Conservation (phyloP, 2,329 filamentous ascomycete genomes). For the Sarocladium kiliense region DNA sequence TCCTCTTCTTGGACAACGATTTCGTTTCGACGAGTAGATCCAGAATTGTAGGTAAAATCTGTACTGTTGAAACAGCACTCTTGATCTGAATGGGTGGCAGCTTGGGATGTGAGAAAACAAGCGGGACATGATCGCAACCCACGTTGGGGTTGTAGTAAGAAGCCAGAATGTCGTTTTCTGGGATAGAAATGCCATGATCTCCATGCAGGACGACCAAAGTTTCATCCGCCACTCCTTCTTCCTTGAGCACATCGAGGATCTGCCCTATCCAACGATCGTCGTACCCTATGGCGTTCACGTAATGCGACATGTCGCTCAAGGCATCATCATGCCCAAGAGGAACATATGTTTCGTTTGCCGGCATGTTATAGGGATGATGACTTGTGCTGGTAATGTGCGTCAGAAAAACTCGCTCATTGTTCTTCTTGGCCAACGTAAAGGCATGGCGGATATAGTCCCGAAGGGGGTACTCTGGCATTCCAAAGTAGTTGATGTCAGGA, state of each 20-base stretch:
- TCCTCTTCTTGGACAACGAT: slow-evolving; percentile 23
- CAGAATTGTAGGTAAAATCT: slow-evolving; percentile 28
- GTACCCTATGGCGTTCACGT: slow-evolving; percentile 27
- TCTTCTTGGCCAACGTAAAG: slow-evolving; percentile 23
- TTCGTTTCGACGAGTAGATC: slow-evolving; percentile 27
- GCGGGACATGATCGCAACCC: slow-evolving; percentile 26
- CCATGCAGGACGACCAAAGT: slow-evolving; percentile 27
- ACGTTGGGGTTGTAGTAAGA: slow-evolving; percentile 28
- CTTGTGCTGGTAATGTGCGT: slow-evolving; percentile 30
- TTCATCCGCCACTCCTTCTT: slow-evolving; percentile 26
- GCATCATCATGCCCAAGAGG: slow-evolving; percentile 19
- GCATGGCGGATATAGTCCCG: slow-evolving; percentile 27
- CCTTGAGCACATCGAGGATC: slow-evolving; percentile 24
- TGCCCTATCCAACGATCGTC: slow-evolving; percentile 27
- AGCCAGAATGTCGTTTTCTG: slow-evolving; percentile 23
- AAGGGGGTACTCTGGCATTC: slow-evolving; percentile 24
- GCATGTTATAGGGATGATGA: slow-evolving; percentile 27
- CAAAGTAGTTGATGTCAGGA: slow-evolving; percentile 30
- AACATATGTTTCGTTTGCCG: slow-evolving; percentile 20
- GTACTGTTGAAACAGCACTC: slow-evolving; percentile 25
- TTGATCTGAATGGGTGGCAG: slow-evolving; percentile 25
- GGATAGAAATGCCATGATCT: slow-evolving; percentile 27
- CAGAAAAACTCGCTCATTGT: slow-evolving; percentile 26
- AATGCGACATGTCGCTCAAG: slow-evolving; percentile 25
- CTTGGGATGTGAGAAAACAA: slow-evolving; percentile 26